Evolutionary conservation across 805 yeast genomes (phyloP).

Genomic region (Lipomyces yamanashiensis): DNA sequence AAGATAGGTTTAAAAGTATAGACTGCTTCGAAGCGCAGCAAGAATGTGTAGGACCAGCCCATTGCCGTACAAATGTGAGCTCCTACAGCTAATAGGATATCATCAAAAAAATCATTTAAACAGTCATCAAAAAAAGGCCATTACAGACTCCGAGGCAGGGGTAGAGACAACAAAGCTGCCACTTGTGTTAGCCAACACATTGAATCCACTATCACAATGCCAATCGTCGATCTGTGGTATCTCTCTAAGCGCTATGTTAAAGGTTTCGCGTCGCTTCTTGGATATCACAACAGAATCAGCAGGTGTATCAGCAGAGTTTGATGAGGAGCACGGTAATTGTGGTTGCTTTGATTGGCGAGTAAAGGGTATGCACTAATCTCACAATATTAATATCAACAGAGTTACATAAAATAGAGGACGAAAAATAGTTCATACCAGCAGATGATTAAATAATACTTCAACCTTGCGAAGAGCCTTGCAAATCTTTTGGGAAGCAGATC

Average conservation of each 20-base stretch:
- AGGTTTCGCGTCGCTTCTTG: background rate
- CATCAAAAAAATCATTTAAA: background rate
- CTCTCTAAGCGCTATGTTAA: background rate
- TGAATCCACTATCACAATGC: background rate
- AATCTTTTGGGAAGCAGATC: background rate
- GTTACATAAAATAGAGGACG: no score
- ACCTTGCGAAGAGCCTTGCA: background rate
- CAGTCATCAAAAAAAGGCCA: background rate
- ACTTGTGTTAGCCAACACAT: conserved; percentile 1
- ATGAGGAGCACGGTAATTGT: no score
- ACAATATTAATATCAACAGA: no score
- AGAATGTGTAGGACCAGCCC: no score
- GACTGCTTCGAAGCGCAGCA: no score
- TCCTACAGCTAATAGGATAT: no score
- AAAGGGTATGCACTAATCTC: no score
- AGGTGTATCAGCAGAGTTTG: no score
- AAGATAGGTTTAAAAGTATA: no score
- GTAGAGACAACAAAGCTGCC: conserved; percentile 6
- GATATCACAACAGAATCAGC: no score
- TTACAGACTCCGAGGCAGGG: background rate
- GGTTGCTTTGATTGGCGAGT: no score
- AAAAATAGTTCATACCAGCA: background rate
- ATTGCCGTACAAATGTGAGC: no score
- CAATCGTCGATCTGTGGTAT: background rate
- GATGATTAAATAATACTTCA: background rate